These are phyloP conservation scores for Tremella mesenterica DNA, from an alignment of 768 basidiomycete species.

Conservation along the genomic window DNA sequence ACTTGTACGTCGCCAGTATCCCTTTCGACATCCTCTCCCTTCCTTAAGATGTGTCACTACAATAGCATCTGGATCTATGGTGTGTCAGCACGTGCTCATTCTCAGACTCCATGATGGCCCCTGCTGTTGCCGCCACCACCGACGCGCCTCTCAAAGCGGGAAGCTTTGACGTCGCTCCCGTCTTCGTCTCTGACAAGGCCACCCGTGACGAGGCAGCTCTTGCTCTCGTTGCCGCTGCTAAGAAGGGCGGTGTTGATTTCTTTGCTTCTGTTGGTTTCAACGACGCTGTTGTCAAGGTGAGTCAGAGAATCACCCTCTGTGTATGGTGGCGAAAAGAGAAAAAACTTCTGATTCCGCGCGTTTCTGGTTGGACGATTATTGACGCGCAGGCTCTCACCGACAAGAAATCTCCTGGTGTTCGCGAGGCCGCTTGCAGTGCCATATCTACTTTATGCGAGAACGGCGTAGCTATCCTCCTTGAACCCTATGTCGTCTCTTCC, in stretches of 20 bases:
- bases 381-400: conserved; percentile 61
- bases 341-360: background rate
- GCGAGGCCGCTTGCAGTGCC: conserved; percentile 76
- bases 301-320: conserved; percentile 5
- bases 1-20: too few relatives aligned
- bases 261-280: conserved; percentile 62
- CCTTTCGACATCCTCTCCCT: too few relatives aligned
- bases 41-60: too few relatives aligned
- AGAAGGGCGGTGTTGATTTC: conserved; percentile 76
- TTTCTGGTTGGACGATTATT: background rate
- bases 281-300: conserved; percentile 60
- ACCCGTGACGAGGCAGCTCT: conserved; percentile 63
- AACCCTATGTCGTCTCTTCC: conserved; percentile 77
- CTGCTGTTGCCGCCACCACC: conserved; percentile 50
- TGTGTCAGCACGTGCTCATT: too few relatives aligned
- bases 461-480: conserved; percentile 70
- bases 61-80: too few relatives aligned
- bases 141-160: conserved; percentile 56
- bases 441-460: conserved; percentile 58
- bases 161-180: conserved; percentile 58
- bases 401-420: conserved; percentile 88
- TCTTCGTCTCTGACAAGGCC: conserved; percentile 79
- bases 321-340: background rate
- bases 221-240: conserved; percentile 60
- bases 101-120: conserved; percentile 51